Base-by-base conservation (phyloP, 352 stramenopile genomes). In the Pseudoperonospora humuli region DNA sequence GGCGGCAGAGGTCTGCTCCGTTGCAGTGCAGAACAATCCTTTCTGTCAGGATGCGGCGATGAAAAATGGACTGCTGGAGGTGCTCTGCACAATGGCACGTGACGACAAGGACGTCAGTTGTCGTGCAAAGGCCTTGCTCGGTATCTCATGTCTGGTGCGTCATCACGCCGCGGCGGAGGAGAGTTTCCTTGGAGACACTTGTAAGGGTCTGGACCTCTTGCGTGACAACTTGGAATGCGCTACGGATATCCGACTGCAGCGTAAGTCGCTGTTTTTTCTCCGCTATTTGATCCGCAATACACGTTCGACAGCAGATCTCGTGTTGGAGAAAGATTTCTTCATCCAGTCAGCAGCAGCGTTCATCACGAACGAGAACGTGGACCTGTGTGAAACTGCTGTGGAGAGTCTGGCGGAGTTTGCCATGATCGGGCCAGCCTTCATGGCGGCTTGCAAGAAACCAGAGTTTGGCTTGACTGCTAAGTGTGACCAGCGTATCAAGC, bases 21-120 rank as follows among this genome's bases (percentile, higher is more conserved):
- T 89, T 7, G 77, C 86, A 13, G 78, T 89, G 36, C 81, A 93
- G 62, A 93, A 93, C 63, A 91, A 91, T 43, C 81, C 76, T 0
- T 84, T 86, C 45, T 84, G 73, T 17, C 81, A 93, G 41, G 67
- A 91, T 39, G 75, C 70, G 2, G 78, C 75, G 10, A 58, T 91
- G 29, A 62, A 81, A 13, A 61, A 39, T 8, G 72, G 71, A 0
- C 43, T 91, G 29, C 39, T 93, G 2, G 75, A 90, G 45, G 70
- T 78, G 50, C 58, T 93, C 3, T 87, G 73, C 46, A 54, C 61
- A 18, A 26, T 86, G 26, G 71, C 70, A 1, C 44, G 63, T 8
- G 60, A 84, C 35, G 73, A 91, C 41, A 26, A 58, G 19, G 69
- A 90, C 49, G 67, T 76, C 7, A 81, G 58, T 11, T 88, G 75